These are phyloP conservation scores for Dryas drummondii DNA, from an alignment of 306 rosid species.

Conservation along the genomic window DNA sequence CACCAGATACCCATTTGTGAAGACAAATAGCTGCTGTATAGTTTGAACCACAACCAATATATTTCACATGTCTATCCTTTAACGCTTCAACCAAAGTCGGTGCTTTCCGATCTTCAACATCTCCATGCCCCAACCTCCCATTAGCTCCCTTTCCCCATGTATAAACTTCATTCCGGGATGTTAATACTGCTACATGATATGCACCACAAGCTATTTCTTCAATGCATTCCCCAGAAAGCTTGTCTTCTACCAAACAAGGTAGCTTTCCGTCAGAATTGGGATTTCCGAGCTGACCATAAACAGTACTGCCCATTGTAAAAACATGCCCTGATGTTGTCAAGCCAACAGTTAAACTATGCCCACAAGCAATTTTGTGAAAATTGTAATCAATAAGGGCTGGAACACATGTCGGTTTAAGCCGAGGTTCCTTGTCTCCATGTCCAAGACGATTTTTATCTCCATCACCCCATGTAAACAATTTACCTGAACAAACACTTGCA, in stretches of 20 bases:
- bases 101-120: constrained; percentile 86
- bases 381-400: constrained; percentile 79
- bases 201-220: constrained; percentile 97
- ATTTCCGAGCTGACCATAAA: constrained; percentile 98
- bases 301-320: constrained; percentile 92
- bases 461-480: constrained; percentile 96
- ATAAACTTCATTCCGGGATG: constrained; percentile 90
- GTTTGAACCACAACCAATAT: constrained; percentile 84
- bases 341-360: constrained; percentile 90
- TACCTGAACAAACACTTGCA: constrained; percentile 73
- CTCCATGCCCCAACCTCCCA: constrained; percentile 99
- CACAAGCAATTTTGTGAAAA: constrained; percentile 91
- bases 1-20: constrained; percentile 96
- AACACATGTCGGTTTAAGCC: constrained; percentile 89
- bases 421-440: constrained; percentile 94
- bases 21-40: constrained; percentile 95
- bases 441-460: constrained; percentile 98
- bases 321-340: constrained; percentile 84
- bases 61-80: constrained; percentile 88
- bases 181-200: constrained; percentile 87
- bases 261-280: constrained; percentile 83
- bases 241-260: constrained; percentile 84
- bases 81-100: constrained; percentile 86
- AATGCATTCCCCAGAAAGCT: constrained; percentile 59
- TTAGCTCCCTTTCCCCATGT: constrained; percentile 99